Evolutionary conservation across 2,329 filamentous ascomycete genomes (phyloP).

Genomic region (Acarospora socialis): DNA sequence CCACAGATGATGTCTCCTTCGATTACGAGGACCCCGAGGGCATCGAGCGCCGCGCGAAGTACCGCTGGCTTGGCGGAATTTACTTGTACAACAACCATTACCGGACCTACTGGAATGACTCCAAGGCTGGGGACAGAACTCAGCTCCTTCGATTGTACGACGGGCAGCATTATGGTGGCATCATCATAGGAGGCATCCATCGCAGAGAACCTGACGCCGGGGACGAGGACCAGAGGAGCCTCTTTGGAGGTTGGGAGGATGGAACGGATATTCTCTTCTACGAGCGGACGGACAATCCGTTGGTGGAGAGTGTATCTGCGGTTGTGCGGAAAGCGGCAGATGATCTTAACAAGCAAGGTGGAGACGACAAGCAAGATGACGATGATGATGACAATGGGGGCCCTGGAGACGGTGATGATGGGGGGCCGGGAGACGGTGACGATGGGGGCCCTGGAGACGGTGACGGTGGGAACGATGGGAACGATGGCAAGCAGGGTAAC

Average conservation of each 20-base stretch:
- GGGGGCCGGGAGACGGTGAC: too few species aligned
- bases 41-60: not conserved
- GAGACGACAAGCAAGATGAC: too few species aligned
- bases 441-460: too few species aligned
- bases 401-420: too few species aligned
- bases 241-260: not conserved
- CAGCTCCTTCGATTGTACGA: constrained; percentile 1
- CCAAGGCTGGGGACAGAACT: not conserved
- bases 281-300: constrained; percentile 1
- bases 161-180: not conserved
- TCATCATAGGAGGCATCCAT: constrained; percentile 3
- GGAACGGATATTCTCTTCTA: constrained; percentile 3
- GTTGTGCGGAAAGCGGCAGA: constrained; percentile 2
- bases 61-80: constrained; percentile 5
- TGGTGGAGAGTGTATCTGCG: not conserved
- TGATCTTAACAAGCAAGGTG: not conserved
- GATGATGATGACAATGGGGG: too few species aligned
- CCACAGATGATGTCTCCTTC: not conserved
- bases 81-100: constrained; percentile 1
- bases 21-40: not conserved
- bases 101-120: not conserved
- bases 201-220: not conserved
- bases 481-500: too few species aligned
- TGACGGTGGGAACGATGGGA: too few species aligned
- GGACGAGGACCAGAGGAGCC: too few species aligned